A percentile compares a stretch with the other conserved stretches of the same genome.
Evolutionary conservation across 148 eudicot genomes (phyloP).

Genomic region (Pharnaceum exiguum): DNA sequence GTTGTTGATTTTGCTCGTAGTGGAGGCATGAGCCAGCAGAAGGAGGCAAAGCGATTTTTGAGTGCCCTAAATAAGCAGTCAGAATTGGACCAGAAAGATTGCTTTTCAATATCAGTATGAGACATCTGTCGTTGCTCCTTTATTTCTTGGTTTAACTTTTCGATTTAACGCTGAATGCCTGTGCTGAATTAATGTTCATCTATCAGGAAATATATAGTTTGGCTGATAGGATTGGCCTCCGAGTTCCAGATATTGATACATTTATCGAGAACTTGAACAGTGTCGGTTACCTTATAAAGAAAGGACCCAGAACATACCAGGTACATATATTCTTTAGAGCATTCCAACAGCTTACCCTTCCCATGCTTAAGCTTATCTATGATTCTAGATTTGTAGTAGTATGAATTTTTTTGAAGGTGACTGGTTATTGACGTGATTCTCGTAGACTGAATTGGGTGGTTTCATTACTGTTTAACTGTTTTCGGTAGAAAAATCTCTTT

Average conservation of each 20-base stretch:
- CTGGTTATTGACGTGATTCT: neutral
- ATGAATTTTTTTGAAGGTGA: neutral
- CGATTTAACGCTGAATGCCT: neutral
- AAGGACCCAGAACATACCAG: constrained; percentile 96
- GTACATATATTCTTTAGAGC: constrained; percentile 25
- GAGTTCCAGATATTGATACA: constrained; percentile 85
- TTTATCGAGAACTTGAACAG: constrained; percentile 77
- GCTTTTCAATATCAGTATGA: constrained; percentile 80
- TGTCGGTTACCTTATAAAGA: constrained; percentile 72
- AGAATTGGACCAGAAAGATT: constrained; percentile 86
- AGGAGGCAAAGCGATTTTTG: constrained; percentile 93
- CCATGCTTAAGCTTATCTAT: no score
- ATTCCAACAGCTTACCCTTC: neutral
- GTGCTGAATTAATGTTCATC: constrained; percentile 5
- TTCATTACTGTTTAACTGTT: no score
- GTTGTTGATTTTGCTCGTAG: constrained; percentile 85
- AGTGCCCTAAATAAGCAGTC: constrained; percentile 87
- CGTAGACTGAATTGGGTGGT: no score
- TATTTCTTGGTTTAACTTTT: neutral
- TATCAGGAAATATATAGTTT: constrained; percentile 87
- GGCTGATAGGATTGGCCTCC: constrained; percentile 85
- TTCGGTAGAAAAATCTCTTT: no score
- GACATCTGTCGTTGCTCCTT: neutral
- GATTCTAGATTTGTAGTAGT: no score
- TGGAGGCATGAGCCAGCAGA: constrained; percentile 98